phyloP scores from a whole-genome alignment of 371 early-diverging fungal genomes.

The Haplosporangium sp. region DNA sequence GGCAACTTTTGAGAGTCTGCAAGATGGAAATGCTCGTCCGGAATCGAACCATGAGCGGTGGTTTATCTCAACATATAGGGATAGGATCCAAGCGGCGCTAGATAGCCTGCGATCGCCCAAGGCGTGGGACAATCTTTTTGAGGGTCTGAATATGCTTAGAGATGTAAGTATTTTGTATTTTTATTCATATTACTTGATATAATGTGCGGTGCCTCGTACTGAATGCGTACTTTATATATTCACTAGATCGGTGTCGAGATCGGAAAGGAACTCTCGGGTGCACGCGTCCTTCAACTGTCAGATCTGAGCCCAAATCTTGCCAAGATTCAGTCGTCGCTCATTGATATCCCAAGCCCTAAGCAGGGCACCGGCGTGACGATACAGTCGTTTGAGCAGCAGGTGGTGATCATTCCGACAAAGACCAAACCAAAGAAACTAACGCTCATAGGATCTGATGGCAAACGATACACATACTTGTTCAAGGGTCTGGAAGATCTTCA shows the following conservation, averaged over 20 bases:
- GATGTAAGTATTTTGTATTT: conserved; percentile 57
- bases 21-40: conserved; percentile 52
- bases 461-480: conserved; percentile 80
- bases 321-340: conserved; percentile 57
- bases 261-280: conserved; percentile 68
- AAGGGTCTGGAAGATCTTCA: conserved; percentile 94
- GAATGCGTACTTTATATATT: conserved; percentile 19
- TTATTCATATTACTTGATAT: not conserved
- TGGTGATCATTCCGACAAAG: conserved; percentile 83
- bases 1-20: conserved; percentile 64
- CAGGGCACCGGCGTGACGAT: conserved; percentile 55
- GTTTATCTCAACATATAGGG: conserved; percentile 70
- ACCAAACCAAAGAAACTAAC: conserved; percentile 92
- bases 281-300: conserved; percentile 64
- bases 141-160: conserved; percentile 69
- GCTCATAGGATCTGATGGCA: conserved; percentile 81
- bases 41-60: conserved; percentile 75
- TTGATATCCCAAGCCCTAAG: conserved; percentile 70
- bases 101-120: conserved; percentile 62
- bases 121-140: conserved; percentile 63
- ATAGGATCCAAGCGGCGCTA: conserved; percentile 63
- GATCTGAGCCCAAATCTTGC: conserved; percentile 76
- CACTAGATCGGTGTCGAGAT: conserved; percentile 61
- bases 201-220: too few species aligned
- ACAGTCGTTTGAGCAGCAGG: conserved; percentile 66